These are phyloP conservation scores for Didymellaceae sp. DNA, from an alignment of 2,329 filamentous ascomycete species.

Conservation along the genomic window DNA sequence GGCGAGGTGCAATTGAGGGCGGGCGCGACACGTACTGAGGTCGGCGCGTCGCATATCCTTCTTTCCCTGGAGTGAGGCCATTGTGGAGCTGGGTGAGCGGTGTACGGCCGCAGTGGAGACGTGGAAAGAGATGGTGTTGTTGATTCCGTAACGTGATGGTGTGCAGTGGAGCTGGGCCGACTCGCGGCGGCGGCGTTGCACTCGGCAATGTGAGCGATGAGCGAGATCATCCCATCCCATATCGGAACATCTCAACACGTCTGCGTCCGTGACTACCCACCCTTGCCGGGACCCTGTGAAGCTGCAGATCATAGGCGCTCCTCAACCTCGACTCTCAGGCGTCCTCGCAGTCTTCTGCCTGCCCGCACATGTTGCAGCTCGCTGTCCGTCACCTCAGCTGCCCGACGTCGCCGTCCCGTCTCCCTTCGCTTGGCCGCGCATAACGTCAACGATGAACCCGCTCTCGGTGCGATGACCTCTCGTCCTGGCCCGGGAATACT, in stretches of 20 bases:
- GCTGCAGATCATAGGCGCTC: slow-evolving; percentile 17
- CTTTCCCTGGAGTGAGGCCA: slow-evolving; percentile 63
- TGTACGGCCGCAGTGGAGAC: slow-evolving; percentile 25
- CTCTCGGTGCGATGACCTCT: slow-evolving; percentile 52
- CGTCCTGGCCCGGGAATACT: slow-evolving; percentile 51
- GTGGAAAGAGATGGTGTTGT: slow-evolving; percentile 20
- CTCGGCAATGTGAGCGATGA: slow-evolving; percentile 9
- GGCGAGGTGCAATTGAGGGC: slow-evolving; percentile 3
- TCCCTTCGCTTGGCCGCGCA: slow-evolving; percentile 33
- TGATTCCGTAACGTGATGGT: slow-evolving; percentile 9
- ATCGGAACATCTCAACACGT: slow-evolving; percentile 15
- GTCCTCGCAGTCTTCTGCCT: slow-evolving; percentile 1
- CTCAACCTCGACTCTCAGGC: not conserved
- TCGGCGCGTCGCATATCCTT: slow-evolving; percentile 79
- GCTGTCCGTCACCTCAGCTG: slow-evolving; percentile 10
- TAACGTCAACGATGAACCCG: slow-evolving; percentile 48
- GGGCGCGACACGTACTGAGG: slow-evolving; percentile 64
- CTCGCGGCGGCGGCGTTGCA: not conserved
- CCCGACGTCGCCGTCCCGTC: slow-evolving; percentile 20
- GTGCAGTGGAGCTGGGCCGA: slow-evolving; percentile 9
- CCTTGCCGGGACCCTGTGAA: slow-evolving; percentile 12
- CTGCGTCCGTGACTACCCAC: slow-evolving; percentile 12
- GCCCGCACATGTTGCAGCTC: slow-evolving; percentile 8
- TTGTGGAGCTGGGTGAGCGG: slow-evolving; percentile 46
- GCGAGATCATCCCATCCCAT: slow-evolving; percentile 6